Evolutionary conservation across 1,284 basidiomycete species (phyloP), one percentile per base, ranked within the genome.

Genomic region (Erythrobasidium hasegawianum): DNA sequence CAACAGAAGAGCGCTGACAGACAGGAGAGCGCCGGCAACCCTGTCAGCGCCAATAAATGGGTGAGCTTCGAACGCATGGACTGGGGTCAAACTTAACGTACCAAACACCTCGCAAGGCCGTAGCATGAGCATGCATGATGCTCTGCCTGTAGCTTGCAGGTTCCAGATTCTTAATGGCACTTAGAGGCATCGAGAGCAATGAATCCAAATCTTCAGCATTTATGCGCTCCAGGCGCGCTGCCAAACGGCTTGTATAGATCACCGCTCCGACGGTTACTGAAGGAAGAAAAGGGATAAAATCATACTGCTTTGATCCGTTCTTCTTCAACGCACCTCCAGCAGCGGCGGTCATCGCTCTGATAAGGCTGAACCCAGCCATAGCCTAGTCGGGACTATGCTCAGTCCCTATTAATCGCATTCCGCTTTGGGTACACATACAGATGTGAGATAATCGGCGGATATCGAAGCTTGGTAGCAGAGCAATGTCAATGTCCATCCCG

Each of bases 401-500:
- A 47, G 43, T n/a, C n/a, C n/a, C n/a, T n/a, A n/a, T n/a, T n/a
- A n/a, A n/a, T n/a, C n/a, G n/a, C n/a, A n/a, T n/a, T n/a, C n/a
- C n/a, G n/a, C n/a, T n/a, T n/a, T n/a, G n/a, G n/a, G n/a, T n/a
- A n/a, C n/a, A n/a, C n/a, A 7, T 14, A 47, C 43, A 47, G 61
- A 54, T 9, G 61, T 54, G 20, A 64, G 11, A 14, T 64, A 41
- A 2, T 64, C 53, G 22, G 47, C 56, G 13, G 53, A 43, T 1
- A 56, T 33, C 22, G 29, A 64, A 2, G 43, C 39, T 49, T 64
- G 61, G 9, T 56, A 26, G 29, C 43, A 45, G 16, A 64, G 24
- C 2, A 57, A 27, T 2, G 52, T 55, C 27, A 64, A 64, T 13
- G 61, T 64, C 61, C 61, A 64, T 1, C 53, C 26, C n/a, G 61